These are phyloP conservation scores for Colletotrichum liaoningense DNA, from an alignment of 2,329 filamentous ascomycete genomes.

Conservation along the genomic window DNA sequence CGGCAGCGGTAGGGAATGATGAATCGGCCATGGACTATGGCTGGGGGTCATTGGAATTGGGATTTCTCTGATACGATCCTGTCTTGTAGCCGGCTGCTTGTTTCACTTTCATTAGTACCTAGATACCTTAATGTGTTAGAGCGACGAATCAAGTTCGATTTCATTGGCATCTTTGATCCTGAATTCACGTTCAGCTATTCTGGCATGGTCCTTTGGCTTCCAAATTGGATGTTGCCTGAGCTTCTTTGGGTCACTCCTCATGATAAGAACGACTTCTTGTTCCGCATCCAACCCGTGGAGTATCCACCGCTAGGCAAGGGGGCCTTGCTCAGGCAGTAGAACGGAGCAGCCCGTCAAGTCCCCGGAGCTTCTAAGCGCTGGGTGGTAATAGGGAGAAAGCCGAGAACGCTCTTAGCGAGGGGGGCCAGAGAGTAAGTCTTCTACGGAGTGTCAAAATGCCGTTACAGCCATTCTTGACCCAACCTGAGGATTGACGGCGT, in stretches of 20 bases:
- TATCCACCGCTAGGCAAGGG: background rate
- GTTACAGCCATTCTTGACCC: no score
- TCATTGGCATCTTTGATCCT: background rate
- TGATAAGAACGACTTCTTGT: background rate
- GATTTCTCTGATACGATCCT: conserved; percentile 23
- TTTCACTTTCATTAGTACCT: background rate
- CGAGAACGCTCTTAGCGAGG: no score
- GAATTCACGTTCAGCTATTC: background rate
- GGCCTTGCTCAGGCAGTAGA: background rate
- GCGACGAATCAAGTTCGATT: background rate
- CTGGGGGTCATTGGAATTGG: conserved; percentile 34
- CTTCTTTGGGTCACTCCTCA: background rate
- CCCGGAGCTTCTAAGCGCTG: no score
- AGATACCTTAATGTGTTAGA: background rate
- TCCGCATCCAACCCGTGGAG: background rate
- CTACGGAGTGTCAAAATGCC: background rate
- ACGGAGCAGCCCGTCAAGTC: no score
- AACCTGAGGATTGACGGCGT: no score
- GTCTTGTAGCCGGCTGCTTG: background rate
- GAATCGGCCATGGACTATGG: conserved; percentile 31
- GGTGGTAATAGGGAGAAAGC: no score
- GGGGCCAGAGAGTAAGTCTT: no score
- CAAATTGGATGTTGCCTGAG: background rate
- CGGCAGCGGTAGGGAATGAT: conserved; percentile 18
- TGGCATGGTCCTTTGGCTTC: background rate